Percentiles rank a stretch among this genome's conserved stretches.
Evolutionary conservation across 2,329 filamentous ascomycete species (phyloP).

Genomic region (Penicillium sp.): DNA sequence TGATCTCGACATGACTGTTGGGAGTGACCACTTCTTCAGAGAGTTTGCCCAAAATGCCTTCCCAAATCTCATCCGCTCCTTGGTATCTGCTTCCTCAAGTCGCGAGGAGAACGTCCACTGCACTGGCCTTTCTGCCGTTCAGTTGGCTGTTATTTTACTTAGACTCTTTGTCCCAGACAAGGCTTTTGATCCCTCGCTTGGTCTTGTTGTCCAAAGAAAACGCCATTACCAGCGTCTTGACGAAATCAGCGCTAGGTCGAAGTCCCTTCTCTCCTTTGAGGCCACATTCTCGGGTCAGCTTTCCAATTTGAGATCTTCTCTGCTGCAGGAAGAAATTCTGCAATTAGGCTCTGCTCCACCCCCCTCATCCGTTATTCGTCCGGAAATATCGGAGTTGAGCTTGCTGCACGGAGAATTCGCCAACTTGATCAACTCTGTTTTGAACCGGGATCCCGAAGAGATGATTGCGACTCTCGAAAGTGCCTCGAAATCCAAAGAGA

Average conservation of each 20-base stretch:
- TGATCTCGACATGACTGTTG: slow-evolving; percentile 25
- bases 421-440: slow-evolving; percentile 70
- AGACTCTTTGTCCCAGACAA: slow-evolving; percentile 84
- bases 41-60: slow-evolving; percentile 35
- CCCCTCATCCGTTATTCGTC: slow-evolving; percentile 72
- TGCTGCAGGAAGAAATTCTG: slow-evolving; percentile 65
- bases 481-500: slow-evolving; percentile 30
- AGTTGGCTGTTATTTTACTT: slow-evolving; percentile 74
- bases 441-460: slow-evolving; percentile 47
- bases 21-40: slow-evolving; percentile 42
- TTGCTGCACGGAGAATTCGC: slow-evolving; percentile 82
- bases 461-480: slow-evolving; percentile 27
- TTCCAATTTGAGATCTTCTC: slow-evolving; percentile 67
- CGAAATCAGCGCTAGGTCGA: slow-evolving; percentile 61
- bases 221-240: slow-evolving; percentile 61
- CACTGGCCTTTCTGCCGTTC: slow-evolving; percentile 70
- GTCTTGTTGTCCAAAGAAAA: slow-evolving; percentile 65
- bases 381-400: slow-evolving; percentile 67
- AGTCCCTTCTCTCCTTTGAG: slow-evolving; percentile 69
- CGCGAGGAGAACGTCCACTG: slow-evolving; percentile 33
- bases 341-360: slow-evolving; percentile 69
- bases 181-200: slow-evolving; percentile 77
- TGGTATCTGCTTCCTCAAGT: slow-evolving; percentile 20
- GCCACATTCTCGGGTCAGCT: slow-evolving; percentile 67
- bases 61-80: slow-evolving; percentile 31